Base-by-base conservation (phyloP, 306 rosid genomes). In the Adenanthera pavonina region DNA sequence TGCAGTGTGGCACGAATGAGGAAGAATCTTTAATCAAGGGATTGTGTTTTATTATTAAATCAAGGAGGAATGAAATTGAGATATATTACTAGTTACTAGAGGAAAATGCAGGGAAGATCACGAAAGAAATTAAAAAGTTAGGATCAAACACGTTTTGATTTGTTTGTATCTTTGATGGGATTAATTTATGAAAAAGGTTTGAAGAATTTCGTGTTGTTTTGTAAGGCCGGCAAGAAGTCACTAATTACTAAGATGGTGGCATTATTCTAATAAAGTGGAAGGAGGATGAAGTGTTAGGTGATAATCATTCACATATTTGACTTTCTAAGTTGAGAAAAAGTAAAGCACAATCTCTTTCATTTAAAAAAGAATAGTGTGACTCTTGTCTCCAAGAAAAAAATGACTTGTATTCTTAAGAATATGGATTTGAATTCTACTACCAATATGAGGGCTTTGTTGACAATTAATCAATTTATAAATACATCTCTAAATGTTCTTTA, bases 21-120 rank as follows among this genome's bases (percentile, higher is more conserved):
- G 72, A 70, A 49, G n/a, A 12, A 11, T 62, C 34, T 61, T 61
- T 47, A 76, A 68, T 79, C 51, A 74, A 72, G 76, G 34, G 30
- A 59, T 49, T 5, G 2, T 11, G 6, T 36, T 38, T 17, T 0
- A 69, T 59, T 48, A 15, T 75, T 10, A 9, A 47, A 69, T 57
- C 4, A 25, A 60, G 3, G 11, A 11, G 30, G 5, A 30, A 3
- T 25, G 12, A 57, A 57, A 57, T 8, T n/a, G 61, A 25, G 30
- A 25, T 25, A 25, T 43, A 1, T 5, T 43, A 7, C 5, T 5
- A 46, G 8, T 19, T 57, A 7, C 10, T 7, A 20, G 64, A 8
- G 35, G 35, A 8, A 57, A 20, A 20, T 20, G 3, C 8, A 12
- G 11, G 30, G 33, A 30, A 60, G 67, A 30, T 56, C 7, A 60